Conservation (phyloP, 2,329 filamentous ascomycete species). For the Fusarium beomiforme region DNA sequence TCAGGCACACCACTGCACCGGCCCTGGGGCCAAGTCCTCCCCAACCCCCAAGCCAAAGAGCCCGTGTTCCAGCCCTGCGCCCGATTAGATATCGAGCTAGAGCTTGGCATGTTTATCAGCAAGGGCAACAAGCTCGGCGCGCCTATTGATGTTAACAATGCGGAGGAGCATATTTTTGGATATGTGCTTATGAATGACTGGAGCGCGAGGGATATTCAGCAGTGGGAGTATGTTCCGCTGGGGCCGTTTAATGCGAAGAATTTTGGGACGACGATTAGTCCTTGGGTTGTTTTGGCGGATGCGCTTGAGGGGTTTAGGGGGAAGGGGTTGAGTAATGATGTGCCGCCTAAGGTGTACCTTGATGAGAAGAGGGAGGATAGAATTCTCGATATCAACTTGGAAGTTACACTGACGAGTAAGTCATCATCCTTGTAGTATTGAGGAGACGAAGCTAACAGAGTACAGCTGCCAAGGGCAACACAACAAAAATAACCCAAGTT, state of each 20-base stretch:
- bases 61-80: slow-evolving; percentile 67
- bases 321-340: slow-evolving; percentile 46
- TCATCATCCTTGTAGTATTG: fast-evolving
- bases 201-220: slow-evolving; percentile 70
- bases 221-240: slow-evolving; percentile 68
- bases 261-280: slow-evolving; percentile 67
- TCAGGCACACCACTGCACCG: slow-evolving; percentile 77
- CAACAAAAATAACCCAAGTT: slow-evolving; percentile 38
- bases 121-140: slow-evolving; percentile 72
- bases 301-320: slow-evolving; percentile 55
- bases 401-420: slow-evolving; percentile 53
- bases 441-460: fast-evolving
- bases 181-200: slow-evolving; percentile 73
- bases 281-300: slow-evolving; percentile 71
- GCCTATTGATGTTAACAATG: slow-evolving; percentile 70
- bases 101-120: slow-evolving; percentile 79
- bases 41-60: slow-evolving; percentile 54
- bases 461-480: slow-evolving; percentile 46
- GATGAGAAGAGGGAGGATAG: slow-evolving; percentile 61
- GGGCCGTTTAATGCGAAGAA: slow-evolving; percentile 72
- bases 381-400: slow-evolving; percentile 50
- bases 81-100: slow-evolving; percentile 78
- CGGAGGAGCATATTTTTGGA: slow-evolving; percentile 77
- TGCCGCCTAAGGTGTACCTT: slow-evolving; percentile 55
- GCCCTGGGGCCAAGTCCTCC: slow-evolving; percentile 77